Base-by-base conservation (phyloP, 2,329 filamentous ascomycete genomes). In the Elsinoe ampelina region DNA sequence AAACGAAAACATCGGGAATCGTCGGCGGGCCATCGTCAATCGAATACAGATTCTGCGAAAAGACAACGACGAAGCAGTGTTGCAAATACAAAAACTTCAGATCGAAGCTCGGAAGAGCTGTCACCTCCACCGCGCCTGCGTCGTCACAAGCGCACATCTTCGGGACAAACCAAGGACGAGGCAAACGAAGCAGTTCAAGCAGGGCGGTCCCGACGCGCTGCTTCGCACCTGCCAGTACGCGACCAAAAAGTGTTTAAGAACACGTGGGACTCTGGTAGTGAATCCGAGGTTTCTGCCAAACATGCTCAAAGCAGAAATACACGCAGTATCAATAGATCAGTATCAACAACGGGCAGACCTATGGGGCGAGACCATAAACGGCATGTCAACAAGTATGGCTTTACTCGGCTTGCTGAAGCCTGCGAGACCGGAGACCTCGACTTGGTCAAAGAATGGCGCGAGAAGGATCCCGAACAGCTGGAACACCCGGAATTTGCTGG, bases 401-500 rank as follows among this genome's bases (percentile, higher is more conserved):
- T 95, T 63, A 98, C 93, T 3, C 81, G 86, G 55, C 77, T 98
- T 20, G 90, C 92, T n/a, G 84, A 91, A 62, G 90, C 92, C 26
- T 95, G 90, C 70, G 88, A 91, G 36, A 84, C 85, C 63, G 89
- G 90, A 52, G 89, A 95, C 66, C 80, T 93, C 57, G 87, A 92
- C 1, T 77, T 78, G 8, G 90, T 89, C 13, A 91, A 87, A 68
- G 80, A 82, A 63, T 82, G 87, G 61, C 79, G 90, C 32, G 76
- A 80, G 7, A 88, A 95, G 67, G 82, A 90, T 17, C 90, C 89
- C 0, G 88, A 95, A 60, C 90, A 97, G 70, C 72, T 97, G 55
- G 88, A 98, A 63, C 81, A 91, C 58, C 83, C 88, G 20, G 93
- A 98, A 67, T 95, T 95, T 68, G 93, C 93, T 12, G 89, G 89